These are phyloP conservation scores for Sophora flavescens DNA, from an alignment of 306 rosid genomes.

Conservation along the genomic window DNA sequence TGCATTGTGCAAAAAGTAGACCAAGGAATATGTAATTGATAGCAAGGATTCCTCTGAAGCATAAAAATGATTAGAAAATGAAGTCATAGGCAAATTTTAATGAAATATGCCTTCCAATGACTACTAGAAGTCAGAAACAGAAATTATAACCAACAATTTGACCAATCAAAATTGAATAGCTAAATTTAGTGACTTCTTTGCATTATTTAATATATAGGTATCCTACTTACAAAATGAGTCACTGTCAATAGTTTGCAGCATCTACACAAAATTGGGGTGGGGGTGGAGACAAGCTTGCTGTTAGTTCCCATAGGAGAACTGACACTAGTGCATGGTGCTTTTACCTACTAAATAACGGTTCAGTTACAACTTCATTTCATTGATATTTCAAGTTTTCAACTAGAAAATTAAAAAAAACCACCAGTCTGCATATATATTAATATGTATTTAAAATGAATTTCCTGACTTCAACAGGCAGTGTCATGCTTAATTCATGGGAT, in stretches of 20 bases:
- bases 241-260: not conserved
- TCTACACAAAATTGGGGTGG: constrained; percentile 8
- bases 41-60: constrained; percentile 39
- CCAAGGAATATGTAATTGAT: constrained; percentile 33
- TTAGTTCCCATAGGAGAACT: constrained; percentile 16
- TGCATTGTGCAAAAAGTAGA: constrained; percentile 53
- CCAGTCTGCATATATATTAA: constrained; percentile 11
- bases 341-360: constrained; percentile 19
- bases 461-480: not conserved
- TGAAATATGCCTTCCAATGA: constrained; percentile 27
- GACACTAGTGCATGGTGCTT: constrained; percentile 3
- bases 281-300: not conserved
- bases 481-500: constrained; percentile 29
- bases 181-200: not conserved
- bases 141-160: constrained; percentile 22
- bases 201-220: constrained; percentile 31
- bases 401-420: constrained; percentile 32
- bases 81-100: constrained; percentile 6
- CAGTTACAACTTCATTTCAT: constrained; percentile 10
- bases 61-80: constrained; percentile 12
- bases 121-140: constrained; percentile 22
- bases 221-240: constrained; percentile 27
- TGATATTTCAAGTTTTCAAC: constrained; percentile 15
- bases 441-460: constrained; percentile 17
- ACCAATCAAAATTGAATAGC: constrained; percentile 1